Evolutionary conservation across 2,329 filamentous ascomycete genomes (phyloP).

Genomic region (Cladosporium sp.): DNA sequence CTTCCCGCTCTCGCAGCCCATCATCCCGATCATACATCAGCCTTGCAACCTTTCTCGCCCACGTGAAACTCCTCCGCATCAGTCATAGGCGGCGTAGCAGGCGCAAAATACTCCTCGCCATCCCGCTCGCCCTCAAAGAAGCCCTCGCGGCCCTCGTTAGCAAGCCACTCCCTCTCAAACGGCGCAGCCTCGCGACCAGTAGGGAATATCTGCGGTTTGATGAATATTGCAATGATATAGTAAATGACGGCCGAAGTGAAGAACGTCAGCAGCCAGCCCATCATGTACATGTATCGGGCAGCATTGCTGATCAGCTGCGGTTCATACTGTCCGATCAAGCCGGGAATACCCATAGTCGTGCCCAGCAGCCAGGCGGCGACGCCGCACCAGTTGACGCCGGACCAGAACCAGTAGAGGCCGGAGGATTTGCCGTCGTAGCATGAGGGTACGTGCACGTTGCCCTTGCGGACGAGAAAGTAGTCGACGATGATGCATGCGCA

Average conservation of each 20-base stretch:
- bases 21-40: neutral
- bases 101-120: conserved; percentile 7
- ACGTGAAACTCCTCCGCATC: conserved; percentile 5
- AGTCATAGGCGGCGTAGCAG: conserved; percentile 10
- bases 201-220: conserved; percentile 12
- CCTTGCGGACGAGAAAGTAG: conserved; percentile 35
- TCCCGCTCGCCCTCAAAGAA: conserved; percentile 11
- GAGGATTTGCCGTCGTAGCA: conserved; percentile 26
- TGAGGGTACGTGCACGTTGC: conserved; percentile 37
- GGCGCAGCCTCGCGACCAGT: conserved; percentile 7
- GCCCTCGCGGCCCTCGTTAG: conserved; percentile 11
- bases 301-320: conserved; percentile 10
- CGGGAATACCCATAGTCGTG: conserved; percentile 12
- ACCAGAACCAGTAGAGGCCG: conserved; percentile 10
- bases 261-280: conserved; percentile 11
- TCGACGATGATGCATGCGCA: conserved; percentile 36
- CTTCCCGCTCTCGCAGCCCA: no score
- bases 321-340: conserved; percentile 12
- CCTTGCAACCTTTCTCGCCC: conserved; percentile 4
- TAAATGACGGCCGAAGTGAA: conserved; percentile 9
- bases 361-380: conserved; percentile 10
- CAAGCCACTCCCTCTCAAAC: conserved; percentile 11
- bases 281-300: conserved; percentile 10
- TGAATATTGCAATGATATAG: neutral
- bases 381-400: conserved; percentile 7